Evolutionary conservation across 345 rosid species (phyloP).

Genomic region (Sisymbrium altissimum): DNA sequence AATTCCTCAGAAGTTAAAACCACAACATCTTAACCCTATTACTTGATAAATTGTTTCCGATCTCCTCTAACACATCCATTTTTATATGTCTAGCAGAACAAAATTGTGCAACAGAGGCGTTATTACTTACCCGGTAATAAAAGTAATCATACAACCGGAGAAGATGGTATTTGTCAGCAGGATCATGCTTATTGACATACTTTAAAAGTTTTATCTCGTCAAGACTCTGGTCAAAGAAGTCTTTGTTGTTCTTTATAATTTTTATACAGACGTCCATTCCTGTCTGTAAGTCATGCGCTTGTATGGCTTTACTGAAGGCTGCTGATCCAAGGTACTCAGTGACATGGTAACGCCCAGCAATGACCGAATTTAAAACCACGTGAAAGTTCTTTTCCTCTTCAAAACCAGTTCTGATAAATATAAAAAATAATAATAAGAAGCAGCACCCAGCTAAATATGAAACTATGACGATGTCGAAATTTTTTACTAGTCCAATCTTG

Average conservation of each 20-base stretch:
- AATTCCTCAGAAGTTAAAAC: background rate
- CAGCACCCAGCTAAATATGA: conserved; percentile 5
- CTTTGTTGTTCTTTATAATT: conserved; percentile 98
- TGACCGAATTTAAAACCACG: conserved; percentile 87
- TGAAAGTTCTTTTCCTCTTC: conserved; percentile 99
- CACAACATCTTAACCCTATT: too few species aligned
- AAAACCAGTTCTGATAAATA: conserved; percentile 86
- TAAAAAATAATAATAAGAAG: conserved; percentile 12
- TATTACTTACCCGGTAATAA: conserved; percentile 82
- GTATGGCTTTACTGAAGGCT: conserved; percentile 99
- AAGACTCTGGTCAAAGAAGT: conserved; percentile 98
- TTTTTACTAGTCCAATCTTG: background rate
- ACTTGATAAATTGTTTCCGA: background rate
- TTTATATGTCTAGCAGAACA: background rate
- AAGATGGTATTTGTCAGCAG: conserved; percentile 91
- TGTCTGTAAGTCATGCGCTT: conserved; percentile 97
- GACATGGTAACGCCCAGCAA: conserved; percentile 97
- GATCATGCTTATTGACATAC: conserved; percentile 98
- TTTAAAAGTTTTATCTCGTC: conserved; percentile 98
- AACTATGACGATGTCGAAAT: background rate
- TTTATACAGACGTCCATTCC: conserved; percentile 99
- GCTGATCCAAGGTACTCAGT: conserved; percentile 99
- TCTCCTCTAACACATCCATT: background rate
- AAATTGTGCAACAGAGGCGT: background rate
- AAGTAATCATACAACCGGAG: conserved; percentile 97